Percentiles rank a stretch among this genome's conserved stretches.
Evolutionary conservation across 179 eudicot species (phyloP).

Genomic region (Spergularia azorica): DNA sequence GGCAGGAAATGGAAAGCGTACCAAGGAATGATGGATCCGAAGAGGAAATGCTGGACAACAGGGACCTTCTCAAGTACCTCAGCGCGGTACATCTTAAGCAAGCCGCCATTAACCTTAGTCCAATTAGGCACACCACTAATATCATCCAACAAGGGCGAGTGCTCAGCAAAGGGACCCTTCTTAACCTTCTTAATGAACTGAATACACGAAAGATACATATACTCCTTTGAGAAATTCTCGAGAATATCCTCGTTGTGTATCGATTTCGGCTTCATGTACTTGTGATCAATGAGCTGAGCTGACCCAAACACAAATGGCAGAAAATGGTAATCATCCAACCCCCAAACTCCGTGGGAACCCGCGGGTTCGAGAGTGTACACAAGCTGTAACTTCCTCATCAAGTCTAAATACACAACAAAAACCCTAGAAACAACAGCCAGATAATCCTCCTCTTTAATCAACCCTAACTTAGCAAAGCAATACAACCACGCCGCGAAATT

Average conservation of each 20-base stretch:
- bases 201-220: constrained; percentile 73
- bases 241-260: constrained; percentile 89
- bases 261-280: constrained; percentile 96
- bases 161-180: constrained; percentile 88
- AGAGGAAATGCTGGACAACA: constrained; percentile 93
- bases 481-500: constrained; percentile 94
- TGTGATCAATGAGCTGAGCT: constrained; percentile 89
- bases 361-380: constrained; percentile 87
- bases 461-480: constrained; percentile 72
- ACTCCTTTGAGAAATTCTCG: constrained; percentile 78
- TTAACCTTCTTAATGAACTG: constrained; percentile 80
- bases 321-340: constrained; percentile 93
- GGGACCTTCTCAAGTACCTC: constrained; percentile 97
- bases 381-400: constrained; percentile 86
- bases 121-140: constrained; percentile 90
- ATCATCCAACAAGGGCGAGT: constrained; percentile 90
- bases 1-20: constrained; percentile 30
- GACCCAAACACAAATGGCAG: constrained; percentile 87
- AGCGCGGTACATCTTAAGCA: constrained; percentile 93
- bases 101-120: constrained; percentile 87
- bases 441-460: constrained; percentile 78
- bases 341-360: constrained; percentile 99
- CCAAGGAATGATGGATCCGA: constrained; percentile 89
- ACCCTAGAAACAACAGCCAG: constrained; percentile 74
- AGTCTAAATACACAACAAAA: constrained; percentile 72